A percentile compares a stretch with the other conserved stretches of the same genome.
Evolutionary conservation across 129 eudicot species (phyloP).

Genomic region (Scalesia atractyloides): DNA sequence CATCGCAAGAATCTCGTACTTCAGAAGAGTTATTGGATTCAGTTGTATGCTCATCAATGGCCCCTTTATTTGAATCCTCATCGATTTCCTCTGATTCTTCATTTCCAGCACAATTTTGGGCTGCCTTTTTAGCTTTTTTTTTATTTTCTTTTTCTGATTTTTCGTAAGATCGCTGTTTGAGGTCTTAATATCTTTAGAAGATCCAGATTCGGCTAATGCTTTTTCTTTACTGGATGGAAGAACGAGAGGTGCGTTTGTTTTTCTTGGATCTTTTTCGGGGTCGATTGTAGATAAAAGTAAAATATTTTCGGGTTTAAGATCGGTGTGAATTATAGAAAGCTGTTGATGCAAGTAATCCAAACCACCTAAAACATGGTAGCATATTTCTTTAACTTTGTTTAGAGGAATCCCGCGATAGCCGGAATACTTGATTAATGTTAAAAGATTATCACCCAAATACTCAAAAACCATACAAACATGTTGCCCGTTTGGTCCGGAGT

Average conservation of each 20-base stretch:
- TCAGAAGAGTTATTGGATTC: slow-evolving; percentile 31
- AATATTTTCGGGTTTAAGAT: slow-evolving; percentile 86
- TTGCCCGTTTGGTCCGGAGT: slow-evolving; percentile 95
- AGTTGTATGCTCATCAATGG: slow-evolving; percentile 41
- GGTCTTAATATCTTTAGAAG: slow-evolving; percentile 43
- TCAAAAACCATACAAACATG: slow-evolving; percentile 96
- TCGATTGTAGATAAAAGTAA: slow-evolving; percentile 76
- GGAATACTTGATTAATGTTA: slow-evolving; percentile 79
- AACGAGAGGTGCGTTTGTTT: slow-evolving; percentile 58
- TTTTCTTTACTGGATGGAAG: slow-evolving; percentile 60
- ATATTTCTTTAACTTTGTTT: slow-evolving; percentile 73
- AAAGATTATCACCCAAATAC: slow-evolving; percentile 86
- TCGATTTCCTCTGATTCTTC: slow-evolving; percentile 57
- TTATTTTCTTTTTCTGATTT: slow-evolving; percentile 80
- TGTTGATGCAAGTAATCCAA: slow-evolving; percentile 87
- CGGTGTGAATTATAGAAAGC: slow-evolving; percentile 85
- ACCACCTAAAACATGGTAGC: slow-evolving; percentile 73
- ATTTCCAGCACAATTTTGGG: slow-evolving; percentile 50
- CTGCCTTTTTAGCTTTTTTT: slow-evolving; percentile 71
- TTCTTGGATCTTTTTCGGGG: slow-evolving; percentile 62
- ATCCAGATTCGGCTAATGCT: slow-evolving; percentile 40
- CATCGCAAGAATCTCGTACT: slow-evolving; percentile 36
- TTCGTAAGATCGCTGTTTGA: slow-evolving; percentile 61
- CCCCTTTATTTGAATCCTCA: slow-evolving; percentile 40
- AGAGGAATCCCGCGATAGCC: slow-evolving; percentile 78